Base-by-base conservation (phyloP, 805 yeast species). In the Suhomyces kilbournensis region DNA sequence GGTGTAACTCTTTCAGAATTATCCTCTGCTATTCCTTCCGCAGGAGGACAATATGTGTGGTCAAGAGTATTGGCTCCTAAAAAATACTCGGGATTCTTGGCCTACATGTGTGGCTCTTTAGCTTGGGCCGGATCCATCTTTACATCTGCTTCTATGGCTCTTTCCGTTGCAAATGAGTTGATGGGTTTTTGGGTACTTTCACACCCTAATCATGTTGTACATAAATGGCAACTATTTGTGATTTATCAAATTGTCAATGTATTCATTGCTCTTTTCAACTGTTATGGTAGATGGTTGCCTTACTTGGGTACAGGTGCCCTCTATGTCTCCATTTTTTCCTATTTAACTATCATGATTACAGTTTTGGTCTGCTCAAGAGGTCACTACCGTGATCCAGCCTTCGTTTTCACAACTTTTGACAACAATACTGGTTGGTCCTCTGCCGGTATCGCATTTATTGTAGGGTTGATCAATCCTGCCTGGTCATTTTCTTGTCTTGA, bases 41-140 rank as follows among this genome's bases (percentile, higher is more conserved):
- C 77, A 22, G 77, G 77, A 1, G 77, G 77, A 52, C 78, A 72
- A 60, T 72, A 74, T 55, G 72, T 68, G 47, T 74, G 77, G 77
- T 67, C 77, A 6, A 59, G 74, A 39, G 72, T 66, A 4, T 62
- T 74, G 51, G 70, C 77, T 15, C 77, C 77, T 2, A 60, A 66
- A 47, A 70, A 66, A 54, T 64, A 71, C 60, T 65, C 75, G 10
- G 57, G 69, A 10, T 70, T 74, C 51, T 64, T 67, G 56, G 74
- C 76, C 6, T 74, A 70, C 57, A 57, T 70, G 49, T 70, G 75
- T 53, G 78, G 77, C 4, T 62, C 72, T 3, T 63, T 74, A 51
- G 71, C 74, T 1, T 74, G 75, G 75, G 74, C 72, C n/a, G 77
- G 78, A 20, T 63, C 77, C 7, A 56, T 74, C 47, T 74, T 74